A percentile compares a stretch with the other conserved stretches of the same genome.
Conservation (phyloP, 805 yeast genomes). For the Sugiyamaella smithiae region DNA sequence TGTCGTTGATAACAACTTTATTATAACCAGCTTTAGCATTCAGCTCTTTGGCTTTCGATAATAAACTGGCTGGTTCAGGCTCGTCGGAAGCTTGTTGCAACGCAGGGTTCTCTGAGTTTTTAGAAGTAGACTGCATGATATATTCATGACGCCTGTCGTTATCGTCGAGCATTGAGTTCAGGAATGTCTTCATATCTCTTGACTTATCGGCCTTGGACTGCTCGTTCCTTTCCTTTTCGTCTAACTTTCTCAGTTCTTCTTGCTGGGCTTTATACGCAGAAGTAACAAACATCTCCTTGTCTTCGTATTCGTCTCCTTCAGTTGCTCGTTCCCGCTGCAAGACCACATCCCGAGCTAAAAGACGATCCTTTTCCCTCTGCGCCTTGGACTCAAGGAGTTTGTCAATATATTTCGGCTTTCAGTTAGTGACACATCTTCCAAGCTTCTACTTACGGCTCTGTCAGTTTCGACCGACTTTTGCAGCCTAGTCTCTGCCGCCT, state of each 20-base stretch:
- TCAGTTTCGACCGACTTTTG: slow-evolving; percentile 19
- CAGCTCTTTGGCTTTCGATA: slow-evolving; percentile 21
- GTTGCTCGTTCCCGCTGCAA: slow-evolving; percentile 38
- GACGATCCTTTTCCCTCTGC: slow-evolving; percentile 45
- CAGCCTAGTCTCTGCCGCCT: slow-evolving; percentile 26
- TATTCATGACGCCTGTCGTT: slow-evolving; percentile 23
- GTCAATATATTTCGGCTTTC: slow-evolving; percentile 40
- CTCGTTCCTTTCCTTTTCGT: slow-evolving; percentile 24
- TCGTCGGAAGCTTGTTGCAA: slow-evolving; percentile 2
- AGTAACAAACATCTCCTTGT: slow-evolving; percentile 48
- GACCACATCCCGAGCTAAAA: slow-evolving; percentile 39
- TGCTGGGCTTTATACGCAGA: slow-evolving; percentile 44
- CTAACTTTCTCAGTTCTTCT: slow-evolving; percentile 28
- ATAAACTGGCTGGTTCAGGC: slow-evolving; percentile 16
- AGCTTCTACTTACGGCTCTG: slow-evolving; percentile 12
- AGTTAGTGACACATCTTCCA: no score
- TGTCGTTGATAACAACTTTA: slow-evolving; percentile 27
- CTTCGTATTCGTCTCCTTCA: slow-evolving; percentile 40
- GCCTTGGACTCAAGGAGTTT: slow-evolving; percentile 44
- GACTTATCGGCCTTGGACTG: slow-evolving; percentile 5
- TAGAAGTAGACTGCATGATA: slow-evolving; percentile 11
- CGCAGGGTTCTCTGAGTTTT: not conserved
- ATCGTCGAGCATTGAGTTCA: slow-evolving; percentile 22
- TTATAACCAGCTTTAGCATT: slow-evolving; percentile 23
- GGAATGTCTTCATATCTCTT: slow-evolving; percentile 21